Base-by-base conservation (phyloP, 768 basidiomycete genomes). In the Neoboletus magnificus region DNA sequence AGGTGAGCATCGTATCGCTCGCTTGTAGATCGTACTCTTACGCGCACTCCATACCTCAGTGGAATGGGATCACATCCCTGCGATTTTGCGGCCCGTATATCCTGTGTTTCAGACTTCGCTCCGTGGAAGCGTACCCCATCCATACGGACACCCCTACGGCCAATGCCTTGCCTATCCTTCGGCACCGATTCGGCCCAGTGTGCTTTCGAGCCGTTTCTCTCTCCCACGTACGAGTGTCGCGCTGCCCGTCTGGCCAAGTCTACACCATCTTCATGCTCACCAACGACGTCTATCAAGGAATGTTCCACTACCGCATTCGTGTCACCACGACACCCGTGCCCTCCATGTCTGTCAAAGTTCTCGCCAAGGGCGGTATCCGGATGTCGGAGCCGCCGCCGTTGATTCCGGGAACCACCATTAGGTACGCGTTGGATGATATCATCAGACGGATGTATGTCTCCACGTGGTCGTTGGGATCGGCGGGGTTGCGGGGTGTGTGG, bases 21-120 rank as follows among this genome's bases (percentile, higher is more conserved):
- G 37, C 13, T 46, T 12, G 18, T 53, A 11, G 25, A 50, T 37
- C 27, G 0, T 48, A 27, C 48, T 41, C 43, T 55, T 8, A 55
- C 23, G 16, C 30, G 7, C 43, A 22, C 16, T 8, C n/a, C 7
- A 16, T 37, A 40, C 25, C 3, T 18, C 35, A 77, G 76, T 77
- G 73, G 73, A 76, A 73, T 36, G 72, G 71, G 1, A 71, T 84
- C 10, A 66, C 80, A 1, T 74, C 72, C 10, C 56, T 80, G 18
- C 74, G 71, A 18, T 73, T 84, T 39, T 71, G 80, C 37, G 82
- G 78, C 3, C 69, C 74, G 0, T 78, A 80, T 50, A 60, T 85
- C n/a, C 66, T 86, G 25, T 73, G 80, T 23, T 76, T 85, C 62
- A 81, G 77, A 54, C 69, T 76, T 1, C 79, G 77, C 6, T 77